These are phyloP conservation scores for Handroanthus guayacan DNA, from an alignment of 257 asterid species.

Conservation along the genomic window DNA sequence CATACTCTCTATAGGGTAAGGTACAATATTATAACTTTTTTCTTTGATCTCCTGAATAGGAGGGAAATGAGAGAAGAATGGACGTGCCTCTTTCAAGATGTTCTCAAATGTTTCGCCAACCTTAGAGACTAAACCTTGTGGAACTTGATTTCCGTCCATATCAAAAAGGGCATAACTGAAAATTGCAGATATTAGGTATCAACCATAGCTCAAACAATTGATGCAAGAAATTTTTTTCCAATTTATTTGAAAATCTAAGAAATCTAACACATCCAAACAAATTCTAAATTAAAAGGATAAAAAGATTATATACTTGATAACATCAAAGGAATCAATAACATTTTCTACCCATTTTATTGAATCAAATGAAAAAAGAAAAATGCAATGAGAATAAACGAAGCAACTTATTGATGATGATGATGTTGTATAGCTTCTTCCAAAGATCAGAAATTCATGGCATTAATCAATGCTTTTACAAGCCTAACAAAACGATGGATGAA, in stretches of 20 bases:
- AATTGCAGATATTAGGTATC: slow-evolving; percentile 13
- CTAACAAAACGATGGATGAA: not conserved
- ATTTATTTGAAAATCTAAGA: not conserved
- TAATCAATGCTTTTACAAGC: not conserved
- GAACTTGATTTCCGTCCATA: slow-evolving; percentile 76
- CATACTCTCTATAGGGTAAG: not conserved
- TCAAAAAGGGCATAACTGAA: slow-evolving; percentile 79
- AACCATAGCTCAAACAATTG: not conserved
- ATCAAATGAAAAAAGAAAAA: not conserved
- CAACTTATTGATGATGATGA: slow-evolving; percentile 1
- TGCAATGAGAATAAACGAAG: not conserved
- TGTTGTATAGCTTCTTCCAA: not conserved
- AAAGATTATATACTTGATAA: no score
- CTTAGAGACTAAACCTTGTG: slow-evolving; percentile 69
- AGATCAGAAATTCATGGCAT: slow-evolving; percentile 7
- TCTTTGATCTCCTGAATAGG: not conserved
- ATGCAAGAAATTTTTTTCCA: not conserved
- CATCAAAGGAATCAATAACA: no score
- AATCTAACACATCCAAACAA: not conserved
- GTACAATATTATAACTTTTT: not conserved
- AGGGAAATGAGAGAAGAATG: not conserved
- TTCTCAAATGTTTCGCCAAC: slow-evolving; percentile 69
- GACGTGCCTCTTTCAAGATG: slow-evolving; percentile 69
- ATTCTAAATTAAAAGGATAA: not conserved
- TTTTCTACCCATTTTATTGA: not conserved